Percentiles rank a stretch among this genome's conserved stretches.
Conservation (phyloP, 768 basidiomycete species). For the Brasilioporus rufonigricans region DNA sequence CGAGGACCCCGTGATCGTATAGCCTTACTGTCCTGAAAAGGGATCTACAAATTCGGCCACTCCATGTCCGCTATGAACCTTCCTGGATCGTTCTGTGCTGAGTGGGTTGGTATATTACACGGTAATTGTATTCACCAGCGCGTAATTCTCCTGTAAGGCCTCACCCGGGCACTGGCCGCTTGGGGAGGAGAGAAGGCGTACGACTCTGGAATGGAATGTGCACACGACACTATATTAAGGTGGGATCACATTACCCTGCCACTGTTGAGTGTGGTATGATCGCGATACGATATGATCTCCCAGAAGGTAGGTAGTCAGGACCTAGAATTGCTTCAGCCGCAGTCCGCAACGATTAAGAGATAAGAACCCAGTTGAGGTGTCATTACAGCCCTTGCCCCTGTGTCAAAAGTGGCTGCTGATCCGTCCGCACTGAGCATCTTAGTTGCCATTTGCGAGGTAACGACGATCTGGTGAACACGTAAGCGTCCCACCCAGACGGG, state of each 20-base stretch:
- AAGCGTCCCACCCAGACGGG: constrained; percentile 2
- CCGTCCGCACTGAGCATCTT: constrained; percentile 67
- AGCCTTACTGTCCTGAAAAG: constrained; percentile 12
- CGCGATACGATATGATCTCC: constrained; percentile 42
- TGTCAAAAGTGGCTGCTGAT: constrained; percentile 61
- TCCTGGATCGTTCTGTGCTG: constrained; percentile 13
- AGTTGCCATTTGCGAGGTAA: constrained; percentile 68
- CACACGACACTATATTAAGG: constrained; percentile 5
- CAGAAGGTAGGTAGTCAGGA: constrained; percentile 41
- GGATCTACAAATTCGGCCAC: constrained; percentile 11
- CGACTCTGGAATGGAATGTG: constrained; percentile 29
- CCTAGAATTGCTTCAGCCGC: constrained; percentile 22
- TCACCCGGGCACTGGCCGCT: constrained; percentile 15
- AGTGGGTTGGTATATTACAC: constrained; percentile 6
- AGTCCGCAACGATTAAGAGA: constrained; percentile 6
- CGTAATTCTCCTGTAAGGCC: constrained; percentile 22
- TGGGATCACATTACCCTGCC: constrained; percentile 38
- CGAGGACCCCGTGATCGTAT: constrained; percentile 18
- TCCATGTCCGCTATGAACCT: constrained; percentile 26
- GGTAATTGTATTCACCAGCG: constrained; percentile 28
- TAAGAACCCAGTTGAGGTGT: constrained; percentile 60
- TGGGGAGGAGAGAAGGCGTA: constrained; percentile 42
- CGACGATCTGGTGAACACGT: constrained; percentile 41
- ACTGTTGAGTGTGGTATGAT: constrained; percentile 40
- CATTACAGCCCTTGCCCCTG: constrained; percentile 61